Percentiles rank a stretch among this genome's conserved stretches.
Conservation (phyloP, 179 eudicot species). For the Spinacia oleracea region DNA sequence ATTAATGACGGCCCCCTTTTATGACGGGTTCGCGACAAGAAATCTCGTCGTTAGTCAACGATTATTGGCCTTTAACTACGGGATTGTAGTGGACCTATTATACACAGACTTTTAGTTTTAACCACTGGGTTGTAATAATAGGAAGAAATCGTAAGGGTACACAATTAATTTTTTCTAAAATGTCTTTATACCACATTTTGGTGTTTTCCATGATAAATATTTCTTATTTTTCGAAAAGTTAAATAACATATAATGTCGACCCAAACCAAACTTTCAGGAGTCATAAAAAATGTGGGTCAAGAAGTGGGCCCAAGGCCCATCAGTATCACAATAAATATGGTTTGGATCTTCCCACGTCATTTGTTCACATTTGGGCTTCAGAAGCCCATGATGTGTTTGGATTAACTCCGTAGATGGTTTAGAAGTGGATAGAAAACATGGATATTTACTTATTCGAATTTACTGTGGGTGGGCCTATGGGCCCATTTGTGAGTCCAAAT, state of each 20-base stretch:
- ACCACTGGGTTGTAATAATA: no score
- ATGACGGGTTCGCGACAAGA: no score
- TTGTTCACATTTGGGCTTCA: slow-evolving; percentile 14
- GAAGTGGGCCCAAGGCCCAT: slow-evolving; percentile 20
- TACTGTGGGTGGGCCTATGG: slow-evolving; percentile 4
- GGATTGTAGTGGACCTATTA: no score
- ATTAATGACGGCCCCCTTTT: no score
- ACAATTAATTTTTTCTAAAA: background rate
- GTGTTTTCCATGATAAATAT: background rate
- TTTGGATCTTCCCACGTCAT: slow-evolving; percentile 34
- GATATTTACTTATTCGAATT: background rate
- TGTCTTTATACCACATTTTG: background rate
- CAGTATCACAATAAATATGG: slow-evolving; percentile 18
- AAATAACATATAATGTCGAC: background rate
- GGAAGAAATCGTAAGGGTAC: background rate
- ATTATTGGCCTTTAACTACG: no score
- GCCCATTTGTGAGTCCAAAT: slow-evolving; percentile 9
- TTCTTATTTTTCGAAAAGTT: no score
- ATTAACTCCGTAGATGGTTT: no score
- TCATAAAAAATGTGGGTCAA: background rate
- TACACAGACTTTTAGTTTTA: no score
- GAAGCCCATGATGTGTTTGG: background rate
- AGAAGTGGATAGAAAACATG: background rate
- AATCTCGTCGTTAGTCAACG: no score
- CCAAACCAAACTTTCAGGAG: background rate